phyloP scores from a whole-genome alignment of 2,329 filamentous ascomycete genomes.

The Orbilia quercus region DNA sequence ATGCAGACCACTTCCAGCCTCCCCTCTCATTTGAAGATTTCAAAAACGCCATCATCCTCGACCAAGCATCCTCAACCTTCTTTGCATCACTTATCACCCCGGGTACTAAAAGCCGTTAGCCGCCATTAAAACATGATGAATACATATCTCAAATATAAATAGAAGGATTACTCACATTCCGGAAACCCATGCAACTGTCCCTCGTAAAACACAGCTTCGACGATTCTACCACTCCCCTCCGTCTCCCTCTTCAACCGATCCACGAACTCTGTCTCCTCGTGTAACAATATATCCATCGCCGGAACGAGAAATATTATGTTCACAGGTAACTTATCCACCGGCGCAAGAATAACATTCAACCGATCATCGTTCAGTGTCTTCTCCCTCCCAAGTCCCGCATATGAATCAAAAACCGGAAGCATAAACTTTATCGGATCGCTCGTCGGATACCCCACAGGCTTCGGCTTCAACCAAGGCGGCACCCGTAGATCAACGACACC shows the following conservation, averaged over 20 bases:
- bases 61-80: constrained; percentile 42
- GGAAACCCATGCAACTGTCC: constrained; percentile 62
- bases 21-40: constrained; percentile 35
- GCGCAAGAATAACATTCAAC: constrained; percentile 63
- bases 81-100: constrained; percentile 52
- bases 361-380: constrained; percentile 61
- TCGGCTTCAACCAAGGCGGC: constrained; percentile 64
- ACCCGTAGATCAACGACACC: constrained; percentile 64
- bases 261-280: constrained; percentile 64
- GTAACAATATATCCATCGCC: constrained; percentile 64
- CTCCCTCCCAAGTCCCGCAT: constrained; percentile 62
- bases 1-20: constrained; percentile 37
- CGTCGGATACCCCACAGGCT: constrained; percentile 60
- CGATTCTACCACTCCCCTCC: constrained; percentile 57
- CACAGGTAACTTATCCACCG: constrained; percentile 62
- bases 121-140: too few species aligned
- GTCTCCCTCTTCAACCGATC: constrained; percentile 61
- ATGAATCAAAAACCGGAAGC: constrained; percentile 65
- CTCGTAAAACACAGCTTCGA: constrained; percentile 60
- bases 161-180: constrained; percentile 50
- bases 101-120: constrained; percentile 48
- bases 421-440: constrained; percentile 64
- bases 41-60: constrained; percentile 22
- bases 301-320: constrained; percentile 64
- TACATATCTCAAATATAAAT: not conserved